Conservation (phyloP, 2,329 filamentous ascomycete genomes). For the Cladophialophora psammophila region DNA sequence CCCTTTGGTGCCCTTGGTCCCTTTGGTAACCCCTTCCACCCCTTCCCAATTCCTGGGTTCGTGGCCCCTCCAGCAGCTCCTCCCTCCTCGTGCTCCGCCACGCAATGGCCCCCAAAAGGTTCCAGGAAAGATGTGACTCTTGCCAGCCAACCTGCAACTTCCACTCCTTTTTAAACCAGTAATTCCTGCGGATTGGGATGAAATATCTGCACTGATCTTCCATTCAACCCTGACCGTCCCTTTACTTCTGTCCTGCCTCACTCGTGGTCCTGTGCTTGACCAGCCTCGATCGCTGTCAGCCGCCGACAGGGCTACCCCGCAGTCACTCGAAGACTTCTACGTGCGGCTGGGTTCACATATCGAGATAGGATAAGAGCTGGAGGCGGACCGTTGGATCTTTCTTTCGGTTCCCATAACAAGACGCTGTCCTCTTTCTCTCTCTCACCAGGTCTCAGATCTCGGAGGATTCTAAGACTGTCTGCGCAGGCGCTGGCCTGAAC, state of each 20-base stretch:
- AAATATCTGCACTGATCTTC: background rate
- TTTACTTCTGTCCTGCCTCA: slow-evolving; percentile 7
- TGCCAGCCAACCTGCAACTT: slow-evolving; percentile 9
- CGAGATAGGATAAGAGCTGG: slow-evolving; percentile 2
- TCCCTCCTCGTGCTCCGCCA: slow-evolving; percentile 23
- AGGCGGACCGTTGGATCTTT: background rate
- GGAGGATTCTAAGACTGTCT: slow-evolving; percentile 8
- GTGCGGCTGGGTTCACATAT: slow-evolving; percentile 19
- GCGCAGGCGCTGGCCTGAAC: slow-evolving; percentile 28
- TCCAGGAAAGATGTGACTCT: slow-evolving; percentile 9
- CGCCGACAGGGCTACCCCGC: slow-evolving; percentile 25
- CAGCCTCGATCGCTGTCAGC: slow-evolving; percentile 19
- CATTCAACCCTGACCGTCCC: slow-evolving; percentile 2
- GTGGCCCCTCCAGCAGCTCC: slow-evolving; percentile 6
- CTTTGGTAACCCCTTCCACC: too few species aligned
- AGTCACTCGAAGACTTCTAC: slow-evolving; percentile 17
- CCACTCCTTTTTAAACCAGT: slow-evolving; percentile 5
- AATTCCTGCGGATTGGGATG: background rate
- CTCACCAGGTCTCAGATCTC: background rate
- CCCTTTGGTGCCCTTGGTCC: too few species aligned
- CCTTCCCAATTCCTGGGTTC: slow-evolving; percentile 6
- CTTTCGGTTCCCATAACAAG: background rate
- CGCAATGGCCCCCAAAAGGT: slow-evolving; percentile 22
- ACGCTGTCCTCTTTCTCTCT: background rate
- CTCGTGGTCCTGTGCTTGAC: background rate